phyloP scores from a whole-genome alignment of 345 rosid species.

The Erysimum cheiranthoides region DNA sequence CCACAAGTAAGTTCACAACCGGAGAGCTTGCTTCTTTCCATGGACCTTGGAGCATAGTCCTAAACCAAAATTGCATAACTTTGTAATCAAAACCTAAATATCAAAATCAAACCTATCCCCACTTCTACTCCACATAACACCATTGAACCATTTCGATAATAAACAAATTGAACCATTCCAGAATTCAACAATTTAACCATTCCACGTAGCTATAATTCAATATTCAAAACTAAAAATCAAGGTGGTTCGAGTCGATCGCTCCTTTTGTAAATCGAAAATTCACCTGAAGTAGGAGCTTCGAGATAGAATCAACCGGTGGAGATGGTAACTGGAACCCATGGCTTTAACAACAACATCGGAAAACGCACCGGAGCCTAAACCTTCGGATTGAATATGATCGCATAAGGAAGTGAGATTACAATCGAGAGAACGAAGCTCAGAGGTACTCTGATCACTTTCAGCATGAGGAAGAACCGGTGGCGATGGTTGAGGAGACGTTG shows the following conservation, averaged over 20 bases:
- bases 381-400: conserved; percentile 88
- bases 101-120: conserved; percentile 24
- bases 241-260: background rate
- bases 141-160: background rate
- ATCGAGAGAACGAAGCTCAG: conserved; percentile 77
- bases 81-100: conserved; percentile 14
- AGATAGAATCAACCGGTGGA: conserved; percentile 92
- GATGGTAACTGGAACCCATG: conserved; percentile 86
- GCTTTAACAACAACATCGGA: conserved; percentile 87
- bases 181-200: background rate
- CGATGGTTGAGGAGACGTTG: conserved; percentile 58
- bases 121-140: background rate
- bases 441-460: conserved; percentile 69
- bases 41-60: conserved; percentile 95
- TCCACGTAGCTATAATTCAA: background rate
- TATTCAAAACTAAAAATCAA: conserved; percentile 14
- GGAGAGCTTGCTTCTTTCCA: conserved; percentile 97
- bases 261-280: background rate
- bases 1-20: conserved; percentile 71
- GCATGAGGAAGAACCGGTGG: conserved; percentile 56
- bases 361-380: conserved; percentile 82
- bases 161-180: background rate
- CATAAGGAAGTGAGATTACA: conserved; percentile 91
- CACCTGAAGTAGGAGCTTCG: conserved; percentile 95
- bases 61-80: conserved; percentile 34